These are phyloP conservation scores for Gymnopus androsaceus DNA, from an alignment of 1,284 basidiomycete species.

Conservation along the genomic window DNA sequence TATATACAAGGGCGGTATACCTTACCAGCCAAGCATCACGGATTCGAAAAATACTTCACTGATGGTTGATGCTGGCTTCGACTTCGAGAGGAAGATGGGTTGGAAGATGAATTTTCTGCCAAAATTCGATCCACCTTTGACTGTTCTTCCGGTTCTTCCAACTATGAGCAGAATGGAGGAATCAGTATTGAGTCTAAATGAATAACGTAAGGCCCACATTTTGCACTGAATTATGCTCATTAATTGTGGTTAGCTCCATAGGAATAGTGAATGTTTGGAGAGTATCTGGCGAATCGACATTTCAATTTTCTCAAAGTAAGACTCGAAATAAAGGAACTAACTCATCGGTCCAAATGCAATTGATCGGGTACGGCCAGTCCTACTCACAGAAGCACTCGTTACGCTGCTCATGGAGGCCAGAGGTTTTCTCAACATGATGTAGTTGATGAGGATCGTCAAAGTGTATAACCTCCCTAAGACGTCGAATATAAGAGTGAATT, in stretches of 20 bases:
- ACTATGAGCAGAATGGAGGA: background rate
- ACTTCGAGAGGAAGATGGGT: too few species aligned
- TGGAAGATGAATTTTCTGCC: too few species aligned
- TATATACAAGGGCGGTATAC: too few species aligned
- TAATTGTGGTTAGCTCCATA: background rate
- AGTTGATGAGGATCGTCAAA: conserved; percentile 15
- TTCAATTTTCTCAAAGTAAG: background rate
- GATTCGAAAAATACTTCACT: too few species aligned
- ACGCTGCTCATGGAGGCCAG: background rate
- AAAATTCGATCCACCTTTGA: too few species aligned
- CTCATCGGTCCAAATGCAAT: background rate
- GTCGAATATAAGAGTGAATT: conserved; percentile 10
- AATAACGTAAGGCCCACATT: background rate
- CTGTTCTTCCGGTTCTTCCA: too few species aligned
- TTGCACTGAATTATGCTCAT: background rate
- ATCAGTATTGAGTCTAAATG: background rate
- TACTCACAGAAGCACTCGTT: background rate
- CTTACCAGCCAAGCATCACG: too few species aligned
- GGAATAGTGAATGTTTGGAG: conserved; percentile 1
- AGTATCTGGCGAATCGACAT: background rate
- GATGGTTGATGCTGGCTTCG: too few species aligned
- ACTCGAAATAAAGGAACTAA: background rate
- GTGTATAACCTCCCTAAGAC: conserved; percentile 13
- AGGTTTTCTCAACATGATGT: conserved; percentile 7
- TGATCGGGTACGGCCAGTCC: background rate